A percentile compares a stretch with the other conserved stretches of the same genome.
Evolutionary conservation across 106 monocot species (phyloP).

Genomic region (Phalaenopsis equestris): DNA sequence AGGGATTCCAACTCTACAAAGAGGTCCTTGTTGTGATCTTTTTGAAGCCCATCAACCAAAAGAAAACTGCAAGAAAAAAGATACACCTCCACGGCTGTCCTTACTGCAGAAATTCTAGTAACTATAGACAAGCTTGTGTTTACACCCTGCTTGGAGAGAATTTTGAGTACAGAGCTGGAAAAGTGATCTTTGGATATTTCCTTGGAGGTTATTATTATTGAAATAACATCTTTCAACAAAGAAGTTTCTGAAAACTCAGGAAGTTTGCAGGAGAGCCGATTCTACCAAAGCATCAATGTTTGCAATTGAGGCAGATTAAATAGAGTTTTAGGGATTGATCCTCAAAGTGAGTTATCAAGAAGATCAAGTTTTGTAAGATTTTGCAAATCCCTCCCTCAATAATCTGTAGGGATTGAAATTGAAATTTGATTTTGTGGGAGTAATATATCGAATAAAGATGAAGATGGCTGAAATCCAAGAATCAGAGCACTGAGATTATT

Average conservation of each 20-base stretch:
- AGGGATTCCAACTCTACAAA: no score
- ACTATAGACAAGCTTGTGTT: no score
- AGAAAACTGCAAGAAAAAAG: no score
- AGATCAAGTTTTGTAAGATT: constrained; percentile 34
- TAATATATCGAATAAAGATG: neutral
- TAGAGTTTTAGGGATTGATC: constrained; percentile 32
- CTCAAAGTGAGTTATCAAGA: constrained; percentile 38
- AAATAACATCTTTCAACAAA: constrained; percentile 28
- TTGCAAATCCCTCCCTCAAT: neutral
- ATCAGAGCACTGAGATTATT: constrained; percentile 51
- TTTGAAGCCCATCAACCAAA: no score
- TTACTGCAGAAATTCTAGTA: no score
- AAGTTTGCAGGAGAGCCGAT: constrained; percentile 29
- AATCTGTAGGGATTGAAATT: constrained; percentile 12
- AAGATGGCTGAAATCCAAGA: constrained; percentile 7
- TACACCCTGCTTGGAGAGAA: neutral
- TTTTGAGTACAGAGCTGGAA: constrained; percentile 10
- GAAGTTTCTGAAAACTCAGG: constrained; percentile 20
- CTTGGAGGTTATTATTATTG: constrained; percentile 35
- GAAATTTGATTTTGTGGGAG: constrained; percentile 19
- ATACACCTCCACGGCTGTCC: no score
- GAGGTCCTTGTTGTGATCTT: no score
- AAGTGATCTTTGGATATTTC: constrained; percentile 34
- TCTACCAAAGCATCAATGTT: constrained; percentile 23
- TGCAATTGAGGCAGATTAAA: constrained; percentile 37